Evolutionary conservation across 2,329 filamentous ascomycete species (phyloP), one percentile per base, ranked within the genome.

Genomic region (Aspergillus ustus): DNA sequence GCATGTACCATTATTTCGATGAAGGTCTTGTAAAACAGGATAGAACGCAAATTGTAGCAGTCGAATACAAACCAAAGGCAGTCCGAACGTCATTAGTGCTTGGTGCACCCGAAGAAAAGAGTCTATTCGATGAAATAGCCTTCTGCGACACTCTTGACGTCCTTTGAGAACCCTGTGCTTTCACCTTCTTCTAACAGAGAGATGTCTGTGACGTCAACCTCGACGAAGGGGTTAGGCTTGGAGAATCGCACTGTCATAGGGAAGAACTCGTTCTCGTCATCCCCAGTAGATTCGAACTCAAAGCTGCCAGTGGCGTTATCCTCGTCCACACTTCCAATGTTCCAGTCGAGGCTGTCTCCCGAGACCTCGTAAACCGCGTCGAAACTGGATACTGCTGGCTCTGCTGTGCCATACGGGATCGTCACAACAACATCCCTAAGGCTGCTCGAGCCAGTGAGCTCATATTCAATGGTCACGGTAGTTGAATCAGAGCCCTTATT

Each of bases 181-280:
- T 82, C 77, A 29, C 77, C 79, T 54, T 77, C 77, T 52, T 82
- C 80, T 59, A 82, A 63, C 40, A 81, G 65, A n/a, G 75, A 74
- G 22, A 78, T 78, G 53, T 72, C 69, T 29, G 70, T 72, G 52
- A 98, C 94, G 81, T 97, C 93, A 66, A 99, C 91, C 71, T 97
- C 92, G 54, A 98, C 86, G 77, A 92, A 97, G 29, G 95, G 94
- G 61, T 85, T 87, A 46, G 87, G 85, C 85, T 96, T 97, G 66
- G 87, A 89, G 80, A 99, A 99, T 58, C 89, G 86, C 63, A 98
- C 89, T 57, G 87, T 90, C 93, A 99, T 98, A 1, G 95, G 95
- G 88, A 99, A 99, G 82, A 98, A 98, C 70, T 97, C 93, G 60
- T 92, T 89, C 75, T 98, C 95, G 69, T 94, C 92, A 68, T 93